phyloP scores from a whole-genome alignment of 192 early-diverging fungal genomes.

The Paraglomus brasilianum region DNA sequence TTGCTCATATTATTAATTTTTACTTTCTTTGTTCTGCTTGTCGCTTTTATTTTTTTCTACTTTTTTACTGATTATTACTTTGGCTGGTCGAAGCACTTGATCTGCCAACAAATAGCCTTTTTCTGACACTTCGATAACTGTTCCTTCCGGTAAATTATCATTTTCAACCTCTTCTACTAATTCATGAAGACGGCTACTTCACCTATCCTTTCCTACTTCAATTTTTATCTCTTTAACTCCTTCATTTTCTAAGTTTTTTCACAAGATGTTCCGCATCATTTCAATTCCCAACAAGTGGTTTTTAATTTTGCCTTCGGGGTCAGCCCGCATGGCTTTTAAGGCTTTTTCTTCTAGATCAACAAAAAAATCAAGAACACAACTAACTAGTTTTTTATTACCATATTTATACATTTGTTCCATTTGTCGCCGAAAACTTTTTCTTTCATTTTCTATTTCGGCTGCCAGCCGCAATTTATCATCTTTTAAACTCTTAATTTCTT shows the following conservation, averaged over 20 bases:
- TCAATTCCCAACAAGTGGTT: neutral
- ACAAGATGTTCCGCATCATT: neutral
- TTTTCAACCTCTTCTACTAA: neutral
- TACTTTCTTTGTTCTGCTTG: neutral
- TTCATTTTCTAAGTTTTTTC: neutral
- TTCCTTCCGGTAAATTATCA: neutral
- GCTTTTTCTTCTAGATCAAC: neutral
- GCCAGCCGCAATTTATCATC: neutral
- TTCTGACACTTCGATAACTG: neutral
- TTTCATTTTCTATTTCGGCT: neutral
- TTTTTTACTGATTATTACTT: conserved; percentile 6
- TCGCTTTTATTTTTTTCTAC: neutral
- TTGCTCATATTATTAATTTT: conserved; percentile 18
- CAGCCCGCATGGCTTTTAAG: neutral
- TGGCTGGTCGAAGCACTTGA: neutral
- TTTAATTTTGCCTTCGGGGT: neutral
- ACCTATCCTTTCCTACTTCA: neutral
- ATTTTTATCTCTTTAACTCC: neutral
- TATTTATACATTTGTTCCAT: neutral
- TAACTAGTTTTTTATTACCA: neutral
- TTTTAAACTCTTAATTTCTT: neutral
- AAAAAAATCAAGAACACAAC: neutral
- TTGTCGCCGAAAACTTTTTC: neutral
- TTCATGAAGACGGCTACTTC: neutral
- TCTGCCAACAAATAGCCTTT: neutral